Conservation (phyloP, 2,329 filamentous ascomycete genomes). For the Colletotrichum navitas region DNA sequence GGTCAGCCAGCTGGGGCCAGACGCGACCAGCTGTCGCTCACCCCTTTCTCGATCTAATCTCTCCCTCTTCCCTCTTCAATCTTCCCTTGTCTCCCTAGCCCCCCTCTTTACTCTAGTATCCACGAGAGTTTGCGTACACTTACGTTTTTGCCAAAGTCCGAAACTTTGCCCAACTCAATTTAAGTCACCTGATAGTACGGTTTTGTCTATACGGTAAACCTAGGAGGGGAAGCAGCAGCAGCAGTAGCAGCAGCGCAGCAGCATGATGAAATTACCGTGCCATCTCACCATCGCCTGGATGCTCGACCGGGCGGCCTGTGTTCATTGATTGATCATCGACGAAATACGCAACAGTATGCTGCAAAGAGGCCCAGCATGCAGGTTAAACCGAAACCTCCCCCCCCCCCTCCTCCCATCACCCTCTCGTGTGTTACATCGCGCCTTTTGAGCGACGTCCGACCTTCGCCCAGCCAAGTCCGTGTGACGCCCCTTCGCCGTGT, state of each 20-base stretch:
- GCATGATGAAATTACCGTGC: not conserved
- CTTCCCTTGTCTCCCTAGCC: not conserved
- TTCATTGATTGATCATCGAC: not conserved
- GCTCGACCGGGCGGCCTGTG: not conserved
- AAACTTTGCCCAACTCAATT: conserved; percentile 31
- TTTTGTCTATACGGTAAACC: conserved; percentile 4
- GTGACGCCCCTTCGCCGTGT: conserved; percentile 29
- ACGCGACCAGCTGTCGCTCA: too few species aligned
- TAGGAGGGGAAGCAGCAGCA: not conserved
- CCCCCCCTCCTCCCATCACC: not conserved
- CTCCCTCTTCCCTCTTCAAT: not conserved
- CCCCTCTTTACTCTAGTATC: not conserved
- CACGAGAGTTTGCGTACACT: conserved; percentile 21
- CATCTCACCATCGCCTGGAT: not conserved
- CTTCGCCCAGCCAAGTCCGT: conserved; percentile 15
- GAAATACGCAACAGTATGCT: not conserved
- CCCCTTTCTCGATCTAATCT: not conserved
- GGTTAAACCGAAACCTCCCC: not conserved
- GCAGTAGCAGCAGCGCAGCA: not conserved
- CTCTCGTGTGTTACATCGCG: conserved; percentile 5
- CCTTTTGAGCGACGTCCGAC: not conserved
- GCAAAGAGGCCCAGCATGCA: not conserved
- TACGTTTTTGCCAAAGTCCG: conserved; percentile 12
- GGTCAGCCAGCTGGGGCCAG: not conserved
- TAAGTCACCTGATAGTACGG: conserved; percentile 29